These are phyloP conservation scores for Sphenostylis stenocarpa DNA, from an alignment of 306 rosid genomes.

Conservation along the genomic window DNA sequence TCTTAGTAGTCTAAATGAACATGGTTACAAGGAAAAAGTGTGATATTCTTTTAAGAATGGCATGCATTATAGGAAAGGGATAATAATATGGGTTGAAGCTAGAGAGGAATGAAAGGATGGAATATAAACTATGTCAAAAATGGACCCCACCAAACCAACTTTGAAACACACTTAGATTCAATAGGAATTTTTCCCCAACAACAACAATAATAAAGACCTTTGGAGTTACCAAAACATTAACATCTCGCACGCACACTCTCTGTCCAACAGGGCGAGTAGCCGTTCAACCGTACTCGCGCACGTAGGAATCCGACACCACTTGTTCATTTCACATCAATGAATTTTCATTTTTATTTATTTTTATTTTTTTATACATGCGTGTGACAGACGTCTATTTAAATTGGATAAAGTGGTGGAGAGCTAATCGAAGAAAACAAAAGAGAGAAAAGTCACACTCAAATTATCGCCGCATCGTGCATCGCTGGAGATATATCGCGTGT, in stretches of 20 bases:
- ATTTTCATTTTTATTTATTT: neutral
- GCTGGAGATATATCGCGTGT: neutral
- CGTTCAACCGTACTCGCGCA: neutral
- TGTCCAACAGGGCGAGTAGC: slow-evolving; percentile 25
- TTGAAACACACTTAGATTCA: neutral
- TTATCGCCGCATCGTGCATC: neutral
- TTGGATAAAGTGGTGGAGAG: slow-evolving; percentile 37
- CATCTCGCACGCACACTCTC: neutral
- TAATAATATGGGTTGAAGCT: neutral
- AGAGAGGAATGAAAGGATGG: slow-evolving; percentile 13
- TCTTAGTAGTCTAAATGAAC: too few relatives aligned
- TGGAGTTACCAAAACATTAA: slow-evolving; percentile 1
- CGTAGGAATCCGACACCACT: slow-evolving; percentile 2
- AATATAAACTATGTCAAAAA: neutral
- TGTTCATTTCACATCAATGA: slow-evolving; percentile 28
- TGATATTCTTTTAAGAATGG: neutral
- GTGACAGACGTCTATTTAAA: slow-evolving; percentile 56
- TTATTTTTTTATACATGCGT: slow-evolving; percentile 42
- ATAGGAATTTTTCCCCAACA: neutral
- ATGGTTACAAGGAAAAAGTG: neutral
- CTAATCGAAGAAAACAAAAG: neutral
- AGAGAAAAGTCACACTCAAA: neutral
- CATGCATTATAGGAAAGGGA: neutral
- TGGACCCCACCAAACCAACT: slow-evolving; percentile 22
- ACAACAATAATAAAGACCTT: slow-evolving; percentile 11